phyloP scores from a whole-genome alignment of 75 land plant species.

The Pinus tabuliformis region DNA sequence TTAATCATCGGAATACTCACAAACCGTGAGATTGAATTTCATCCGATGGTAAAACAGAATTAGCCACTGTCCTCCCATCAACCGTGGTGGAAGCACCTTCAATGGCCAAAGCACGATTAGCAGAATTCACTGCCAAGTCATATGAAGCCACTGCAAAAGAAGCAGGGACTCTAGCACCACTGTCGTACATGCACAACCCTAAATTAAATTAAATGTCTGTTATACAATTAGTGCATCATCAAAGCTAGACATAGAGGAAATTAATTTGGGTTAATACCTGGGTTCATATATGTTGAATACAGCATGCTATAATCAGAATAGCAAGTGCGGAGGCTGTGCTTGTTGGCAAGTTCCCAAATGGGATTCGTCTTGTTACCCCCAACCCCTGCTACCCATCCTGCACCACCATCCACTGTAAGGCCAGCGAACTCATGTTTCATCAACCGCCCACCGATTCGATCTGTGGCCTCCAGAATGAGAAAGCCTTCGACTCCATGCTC shows the following conservation, averaged over 20 bases:
- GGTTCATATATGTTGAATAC: conserved; percentile 36
- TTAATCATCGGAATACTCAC: no score
- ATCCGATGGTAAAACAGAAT: no score
- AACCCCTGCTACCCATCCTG: conserved; percentile 70
- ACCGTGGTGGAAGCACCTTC: not conserved
- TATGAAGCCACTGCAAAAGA: not conserved
- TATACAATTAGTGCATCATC: no score
- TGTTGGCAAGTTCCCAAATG: conserved; percentile 39
- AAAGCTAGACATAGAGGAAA: no score
- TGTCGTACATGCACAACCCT: not conserved
- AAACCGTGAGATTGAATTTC: no score
- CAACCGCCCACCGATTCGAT: conserved; percentile 58
- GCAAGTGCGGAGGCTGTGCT: conserved; percentile 23
- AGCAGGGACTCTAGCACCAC: not conserved
- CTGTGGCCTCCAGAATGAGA: conserved; percentile 60
- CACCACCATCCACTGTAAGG: conserved; percentile 46
- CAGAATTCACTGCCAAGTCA: conserved; percentile 1
- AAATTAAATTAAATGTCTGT: not conserved
- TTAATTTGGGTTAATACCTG: conserved; percentile 19
- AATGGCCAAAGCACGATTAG: not conserved
- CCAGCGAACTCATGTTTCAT: conserved; percentile 29
- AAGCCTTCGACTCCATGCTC: conserved; percentile 46
- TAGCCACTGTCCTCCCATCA: no score
- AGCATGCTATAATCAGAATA: conserved; percentile 31
- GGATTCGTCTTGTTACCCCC: conserved; percentile 45